phyloP scores from a whole-genome alignment of 148 eudicot species.

The Nepenthes gracilis region DNA sequence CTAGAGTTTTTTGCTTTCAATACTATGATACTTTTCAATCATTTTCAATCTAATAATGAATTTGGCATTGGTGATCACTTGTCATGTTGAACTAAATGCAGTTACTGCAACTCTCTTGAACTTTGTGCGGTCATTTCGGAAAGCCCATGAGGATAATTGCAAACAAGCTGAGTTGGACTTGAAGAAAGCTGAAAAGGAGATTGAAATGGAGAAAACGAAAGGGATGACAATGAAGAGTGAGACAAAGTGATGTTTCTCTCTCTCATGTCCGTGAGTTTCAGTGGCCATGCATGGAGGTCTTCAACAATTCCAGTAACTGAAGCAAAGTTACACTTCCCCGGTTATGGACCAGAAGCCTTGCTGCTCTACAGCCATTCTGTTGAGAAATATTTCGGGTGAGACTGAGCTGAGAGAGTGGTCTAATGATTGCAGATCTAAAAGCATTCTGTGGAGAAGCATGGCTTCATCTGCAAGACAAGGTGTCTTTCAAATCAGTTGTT shows the following conservation, averaged over 20 bases:
- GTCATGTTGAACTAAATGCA: slow-evolving; percentile 15
- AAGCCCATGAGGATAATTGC: slow-evolving; percentile 65
- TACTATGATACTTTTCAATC: too few species aligned
- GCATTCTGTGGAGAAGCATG: slow-evolving; percentile 10
- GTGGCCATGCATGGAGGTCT: neutral
- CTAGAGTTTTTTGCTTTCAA: too few species aligned
- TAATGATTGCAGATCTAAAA: slow-evolving; percentile 11
- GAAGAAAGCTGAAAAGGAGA: slow-evolving; percentile 59
- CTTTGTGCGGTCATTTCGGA: slow-evolving; percentile 51
- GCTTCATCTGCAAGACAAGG: slow-evolving; percentile 10
- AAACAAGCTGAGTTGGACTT: slow-evolving; percentile 58
- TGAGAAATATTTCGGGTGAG: slow-evolving; percentile 1
- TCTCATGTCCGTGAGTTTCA: slow-evolving; percentile 2
- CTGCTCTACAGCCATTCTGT: neutral
- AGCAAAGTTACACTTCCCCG: slow-evolving; percentile 2
- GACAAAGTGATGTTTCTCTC: slow-evolving; percentile 13
- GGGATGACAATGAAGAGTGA: slow-evolving; percentile 14
- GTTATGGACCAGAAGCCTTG: slow-evolving; percentile 12
- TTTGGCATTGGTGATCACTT: neutral
- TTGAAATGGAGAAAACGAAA: slow-evolving; percentile 42
- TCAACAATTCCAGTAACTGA: neutral
- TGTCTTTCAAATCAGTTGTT: slow-evolving; percentile 3
- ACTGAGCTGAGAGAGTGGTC: slow-evolving; percentile 3
- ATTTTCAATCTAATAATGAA: too few species aligned
- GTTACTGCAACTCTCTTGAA: slow-evolving; percentile 53